phyloP scores from a whole-genome alignment of 2,329 filamentous ascomycete genomes.

The Epicoccum nigrum region DNA sequence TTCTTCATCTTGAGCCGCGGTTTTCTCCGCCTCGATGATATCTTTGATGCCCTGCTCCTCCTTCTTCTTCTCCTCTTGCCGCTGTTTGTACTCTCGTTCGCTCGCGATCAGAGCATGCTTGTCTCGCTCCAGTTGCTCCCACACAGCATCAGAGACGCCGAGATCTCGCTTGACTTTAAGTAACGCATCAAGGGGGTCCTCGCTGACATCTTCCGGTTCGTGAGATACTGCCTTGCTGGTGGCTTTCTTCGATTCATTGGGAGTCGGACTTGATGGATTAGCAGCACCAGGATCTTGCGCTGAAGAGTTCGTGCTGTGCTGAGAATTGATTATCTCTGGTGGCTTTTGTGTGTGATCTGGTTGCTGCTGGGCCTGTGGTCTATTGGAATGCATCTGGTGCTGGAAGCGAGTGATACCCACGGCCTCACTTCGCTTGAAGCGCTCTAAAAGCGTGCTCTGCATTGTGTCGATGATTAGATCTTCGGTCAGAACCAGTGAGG shows the following conservation, averaged over 20 bases:
- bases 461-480: conserved; percentile 32
- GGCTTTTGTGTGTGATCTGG: not conserved
- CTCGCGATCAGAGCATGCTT: conserved; percentile 41
- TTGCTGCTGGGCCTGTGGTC: not conserved
- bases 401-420: conserved; percentile 14
- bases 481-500: conserved; percentile 29
- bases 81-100: conserved; percentile 47
- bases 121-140: conserved; percentile 65
- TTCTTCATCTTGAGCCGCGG: conserved; percentile 34
- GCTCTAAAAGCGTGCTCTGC: conserved; percentile 44
- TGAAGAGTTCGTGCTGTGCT: no score
- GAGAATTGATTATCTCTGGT: not conserved
- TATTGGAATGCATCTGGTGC: not conserved
- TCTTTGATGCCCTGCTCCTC: conserved; percentile 29
- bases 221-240: not conserved
- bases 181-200: conserved; percentile 21
- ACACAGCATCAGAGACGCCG: conserved; percentile 65
- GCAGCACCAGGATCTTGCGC: not conserved
- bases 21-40: conserved; percentile 39
- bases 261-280: not conserved
- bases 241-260: conserved; percentile 13
- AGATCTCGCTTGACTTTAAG: conserved; percentile 55
- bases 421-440: conserved; percentile 28
- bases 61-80: conserved; percentile 29
- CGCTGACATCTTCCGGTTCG: conserved; percentile 1